Evolutionary conservation across 1,139 yeast genomes (phyloP).

Genomic region (Yamadazyma sp.): DNA sequence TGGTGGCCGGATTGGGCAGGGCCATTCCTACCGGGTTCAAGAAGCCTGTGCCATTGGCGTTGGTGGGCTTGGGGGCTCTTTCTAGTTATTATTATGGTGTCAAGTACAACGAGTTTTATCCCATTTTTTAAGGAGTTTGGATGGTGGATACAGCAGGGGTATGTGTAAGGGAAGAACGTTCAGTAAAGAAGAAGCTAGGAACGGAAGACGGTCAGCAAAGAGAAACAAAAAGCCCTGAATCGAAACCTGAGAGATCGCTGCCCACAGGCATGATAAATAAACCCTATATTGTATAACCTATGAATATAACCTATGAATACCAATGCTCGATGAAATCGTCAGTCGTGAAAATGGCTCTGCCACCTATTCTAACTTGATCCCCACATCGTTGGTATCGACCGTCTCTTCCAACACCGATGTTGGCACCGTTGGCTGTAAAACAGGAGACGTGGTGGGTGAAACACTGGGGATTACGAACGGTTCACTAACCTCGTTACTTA

Average conservation of each 20-base stretch:
- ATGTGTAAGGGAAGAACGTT: too few relatives aligned
- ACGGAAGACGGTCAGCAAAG: too few relatives aligned
- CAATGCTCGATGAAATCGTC: too few relatives aligned
- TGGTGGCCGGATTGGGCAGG: conserved; percentile 71
- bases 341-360: neutral
- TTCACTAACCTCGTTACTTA: conserved; percentile 55
- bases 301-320: too few relatives aligned
- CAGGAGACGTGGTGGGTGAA: conserved; percentile 55
- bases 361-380: neutral
- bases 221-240: too few relatives aligned
- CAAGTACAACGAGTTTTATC: conserved; percentile 71
- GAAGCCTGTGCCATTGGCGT: conserved; percentile 74
- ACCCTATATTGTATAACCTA: too few relatives aligned
- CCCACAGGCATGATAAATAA: neutral
- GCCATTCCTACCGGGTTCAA: conserved; percentile 57
- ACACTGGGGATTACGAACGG: conserved; percentile 67
- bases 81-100: conserved; percentile 69
- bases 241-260: neutral
- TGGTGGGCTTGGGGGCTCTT: conserved; percentile 63
- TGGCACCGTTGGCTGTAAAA: conserved; percentile 18
- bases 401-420: neutral
- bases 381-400: neutral
- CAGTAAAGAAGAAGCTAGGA: too few relatives aligned
- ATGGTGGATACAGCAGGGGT: too few relatives aligned
- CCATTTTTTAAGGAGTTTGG: conserved; percentile 18